Evolutionary conservation across 169 alveolate genomes (phyloP).

Genomic region (Plasmodium vinckei): DNA sequence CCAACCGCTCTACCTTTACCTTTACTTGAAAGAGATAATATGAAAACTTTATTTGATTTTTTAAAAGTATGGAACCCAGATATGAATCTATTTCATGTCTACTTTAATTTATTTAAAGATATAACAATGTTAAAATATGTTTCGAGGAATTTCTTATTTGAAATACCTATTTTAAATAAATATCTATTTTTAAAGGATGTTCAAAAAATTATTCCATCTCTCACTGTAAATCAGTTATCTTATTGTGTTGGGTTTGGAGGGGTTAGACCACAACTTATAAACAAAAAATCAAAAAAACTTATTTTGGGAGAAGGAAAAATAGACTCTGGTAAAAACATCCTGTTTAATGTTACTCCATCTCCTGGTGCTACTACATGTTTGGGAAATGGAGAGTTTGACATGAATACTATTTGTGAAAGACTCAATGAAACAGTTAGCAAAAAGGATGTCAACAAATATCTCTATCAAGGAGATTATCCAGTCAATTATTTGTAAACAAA

Average conservation of each 20-base stretch:
- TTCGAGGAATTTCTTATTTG: slow-evolving; percentile 86
- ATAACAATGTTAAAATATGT: slow-evolving; percentile 85
- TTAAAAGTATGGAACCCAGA: slow-evolving; percentile 85
- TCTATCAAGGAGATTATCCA: slow-evolving; percentile 87
- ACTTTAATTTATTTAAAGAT: slow-evolving; percentile 82
- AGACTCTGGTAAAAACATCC: slow-evolving; percentile 83
- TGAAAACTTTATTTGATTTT: slow-evolving; percentile 84
- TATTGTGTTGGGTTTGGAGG: slow-evolving; percentile 91
- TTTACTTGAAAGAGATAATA: slow-evolving; percentile 87
- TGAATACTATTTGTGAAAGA: slow-evolving; percentile 85
- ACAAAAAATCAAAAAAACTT: slow-evolving; percentile 84
- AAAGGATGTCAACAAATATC: slow-evolving; percentile 69
- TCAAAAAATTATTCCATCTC: slow-evolving; percentile 87
- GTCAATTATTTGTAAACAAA: slow-evolving; percentile 41
- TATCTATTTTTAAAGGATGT: slow-evolving; percentile 87
- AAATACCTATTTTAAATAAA: slow-evolving; percentile 85
- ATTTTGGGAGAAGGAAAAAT: slow-evolving; percentile 90
- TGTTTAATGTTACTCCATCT: slow-evolving; percentile 89
- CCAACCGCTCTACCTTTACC: slow-evolving; percentile 92
- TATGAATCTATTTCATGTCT: slow-evolving; percentile 80
- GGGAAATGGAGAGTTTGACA: slow-evolving; percentile 88
- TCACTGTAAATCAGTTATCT: slow-evolving; percentile 81
- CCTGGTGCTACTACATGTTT: slow-evolving; percentile 92
- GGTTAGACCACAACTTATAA: slow-evolving; percentile 90
- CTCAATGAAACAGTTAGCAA: slow-evolving; percentile 85